Conservation (phyloP, 73 alveolate genomes). For the Diophrys appendiculata region DNA sequence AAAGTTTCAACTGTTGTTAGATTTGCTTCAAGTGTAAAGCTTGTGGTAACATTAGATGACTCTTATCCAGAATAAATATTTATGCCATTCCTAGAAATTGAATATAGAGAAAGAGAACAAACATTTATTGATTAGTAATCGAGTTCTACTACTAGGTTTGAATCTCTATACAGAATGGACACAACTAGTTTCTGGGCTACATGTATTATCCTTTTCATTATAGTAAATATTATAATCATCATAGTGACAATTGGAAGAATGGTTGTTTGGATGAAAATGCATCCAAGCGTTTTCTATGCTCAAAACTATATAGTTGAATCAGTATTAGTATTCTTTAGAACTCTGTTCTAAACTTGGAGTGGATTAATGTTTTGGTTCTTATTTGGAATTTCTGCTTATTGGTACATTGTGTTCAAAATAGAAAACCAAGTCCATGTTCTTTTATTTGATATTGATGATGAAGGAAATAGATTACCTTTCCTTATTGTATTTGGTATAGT, state of each 20-base stretch:
- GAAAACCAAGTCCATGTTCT: slow-evolving; percentile 81
- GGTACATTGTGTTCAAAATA: slow-evolving; percentile 85
- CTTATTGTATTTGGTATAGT: slow-evolving; percentile 74
- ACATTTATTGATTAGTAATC: not conserved
- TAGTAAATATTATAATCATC: not conserved
- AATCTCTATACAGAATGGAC: slow-evolving; percentile 14
- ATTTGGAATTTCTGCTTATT: slow-evolving; percentile 81
- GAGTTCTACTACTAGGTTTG: not conserved
- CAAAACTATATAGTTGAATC: not conserved
- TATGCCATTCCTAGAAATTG: slow-evolving; percentile 62
- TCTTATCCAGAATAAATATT: slow-evolving; percentile 54
- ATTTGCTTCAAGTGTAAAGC: slow-evolving; percentile 53
- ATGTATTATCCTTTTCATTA: slow-evolving; percentile 1
- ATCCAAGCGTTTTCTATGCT: slow-evolving; percentile 5
- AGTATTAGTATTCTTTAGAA: not conserved
- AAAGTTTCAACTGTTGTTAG: slow-evolving; percentile 57
- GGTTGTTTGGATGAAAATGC: slow-evolving; percentile 8
- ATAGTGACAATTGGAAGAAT: not conserved
- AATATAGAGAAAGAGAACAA: slow-evolving; percentile 31
- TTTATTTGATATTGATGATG: slow-evolving; percentile 66
- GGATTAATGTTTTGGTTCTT: slow-evolving; percentile 82
- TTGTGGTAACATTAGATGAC: slow-evolving; percentile 54
- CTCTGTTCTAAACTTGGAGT: slow-evolving; percentile 74
- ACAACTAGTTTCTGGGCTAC: not conserved
- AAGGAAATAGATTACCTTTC: slow-evolving; percentile 69